Evolutionary conservation across 1,284 basidiomycete genomes (phyloP).

Genomic region (Cutaneotrichosporon spelunceum): DNA sequence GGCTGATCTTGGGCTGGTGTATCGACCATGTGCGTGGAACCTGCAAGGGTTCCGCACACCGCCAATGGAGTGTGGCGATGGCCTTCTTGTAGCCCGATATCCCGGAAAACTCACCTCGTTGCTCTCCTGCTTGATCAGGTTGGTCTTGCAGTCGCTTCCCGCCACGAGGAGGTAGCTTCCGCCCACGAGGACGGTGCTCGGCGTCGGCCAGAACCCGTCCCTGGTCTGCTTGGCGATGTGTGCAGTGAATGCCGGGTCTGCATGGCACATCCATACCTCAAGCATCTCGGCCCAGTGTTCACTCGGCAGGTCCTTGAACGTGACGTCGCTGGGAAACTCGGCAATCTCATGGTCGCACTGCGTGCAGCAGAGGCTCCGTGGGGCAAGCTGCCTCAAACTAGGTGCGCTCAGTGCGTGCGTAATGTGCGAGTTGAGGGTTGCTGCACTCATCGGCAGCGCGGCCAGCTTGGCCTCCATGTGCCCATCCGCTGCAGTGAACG

Average conservation of each 20-base stretch:
- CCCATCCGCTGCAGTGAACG: conserved; percentile 39
- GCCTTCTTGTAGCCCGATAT: conserved; percentile 69
- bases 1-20: conserved; percentile 77
- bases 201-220: conserved; percentile 73
- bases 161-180: conserved; percentile 79
- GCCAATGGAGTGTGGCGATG: conserved; percentile 67
- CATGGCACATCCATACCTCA: conserved; percentile 97
- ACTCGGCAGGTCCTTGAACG: conserved; percentile 81
- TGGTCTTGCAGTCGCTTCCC: conserved; percentile 57
- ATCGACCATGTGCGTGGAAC: conserved; percentile 67
- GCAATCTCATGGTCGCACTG: conserved; percentile 65
- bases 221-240: conserved; percentile 63
- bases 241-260: conserved; percentile 75
- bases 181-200: conserved; percentile 71
- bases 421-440: conserved; percentile 43
- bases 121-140: conserved; percentile 56
- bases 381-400: conserved; percentile 37
- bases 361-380: conserved; percentile 42
- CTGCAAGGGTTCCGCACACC: conserved; percentile 53
- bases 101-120: conserved; percentile 59
- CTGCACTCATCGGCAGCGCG: conserved; percentile 31
- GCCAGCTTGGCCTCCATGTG: conserved; percentile 67
- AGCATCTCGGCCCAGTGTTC: conserved; percentile 96
- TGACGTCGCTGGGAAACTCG: conserved; percentile 58
- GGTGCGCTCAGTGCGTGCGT: conserved; percentile 40